A percentile compares a stretch with the other conserved stretches of the same genome.
Evolutionary conservation across 2,329 filamentous ascomycete species (phyloP).

Genomic region (Alternaria tenuissima): DNA sequence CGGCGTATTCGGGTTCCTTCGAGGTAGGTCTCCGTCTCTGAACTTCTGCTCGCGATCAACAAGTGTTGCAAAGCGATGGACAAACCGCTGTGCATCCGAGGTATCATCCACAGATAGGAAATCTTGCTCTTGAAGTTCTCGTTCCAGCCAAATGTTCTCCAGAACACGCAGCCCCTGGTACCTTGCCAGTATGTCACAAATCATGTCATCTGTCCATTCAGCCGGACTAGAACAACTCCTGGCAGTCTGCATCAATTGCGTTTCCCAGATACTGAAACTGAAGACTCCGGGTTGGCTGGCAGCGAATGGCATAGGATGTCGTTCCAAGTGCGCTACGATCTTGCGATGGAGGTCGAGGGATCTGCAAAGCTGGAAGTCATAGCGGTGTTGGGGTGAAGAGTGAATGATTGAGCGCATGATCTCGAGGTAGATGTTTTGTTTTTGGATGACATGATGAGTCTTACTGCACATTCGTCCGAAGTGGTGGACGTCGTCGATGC

Average conservation of each 20-base stretch:
- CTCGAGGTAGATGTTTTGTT: conserved; percentile 21
- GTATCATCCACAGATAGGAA: conserved; percentile 21
- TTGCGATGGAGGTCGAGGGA: conserved; percentile 26
- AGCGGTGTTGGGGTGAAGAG: conserved; percentile 26
- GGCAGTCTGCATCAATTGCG: not conserved
- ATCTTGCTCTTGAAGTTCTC: conserved; percentile 24
- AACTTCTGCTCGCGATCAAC: conserved; percentile 13
- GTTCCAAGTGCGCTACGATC: conserved; percentile 27
- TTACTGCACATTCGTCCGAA: conserved; percentile 28
- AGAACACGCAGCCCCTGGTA: conserved; percentile 36
- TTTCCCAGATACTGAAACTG: conserved; percentile 15
- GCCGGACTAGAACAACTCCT: not conserved
- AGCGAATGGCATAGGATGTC: conserved; percentile 6
- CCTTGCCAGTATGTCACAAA: conserved; percentile 34
- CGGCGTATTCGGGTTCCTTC: conserved; percentile 4
- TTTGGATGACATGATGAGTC: conserved; percentile 18
- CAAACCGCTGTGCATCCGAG: conserved; percentile 8
- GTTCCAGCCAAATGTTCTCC: conserved; percentile 31
- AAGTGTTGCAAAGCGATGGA: conserved; percentile 6
- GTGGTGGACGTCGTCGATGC: conserved; percentile 40
- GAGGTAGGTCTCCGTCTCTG: conserved; percentile 3
- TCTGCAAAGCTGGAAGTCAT: conserved; percentile 33
- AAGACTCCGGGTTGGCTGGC: conserved; percentile 1
- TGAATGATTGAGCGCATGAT: conserved; percentile 38
- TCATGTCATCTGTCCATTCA: conserved; percentile 20